Evolutionary conservation across 179 eudicot species (phyloP).

Genomic region (Gypsophila paniculata): DNA sequence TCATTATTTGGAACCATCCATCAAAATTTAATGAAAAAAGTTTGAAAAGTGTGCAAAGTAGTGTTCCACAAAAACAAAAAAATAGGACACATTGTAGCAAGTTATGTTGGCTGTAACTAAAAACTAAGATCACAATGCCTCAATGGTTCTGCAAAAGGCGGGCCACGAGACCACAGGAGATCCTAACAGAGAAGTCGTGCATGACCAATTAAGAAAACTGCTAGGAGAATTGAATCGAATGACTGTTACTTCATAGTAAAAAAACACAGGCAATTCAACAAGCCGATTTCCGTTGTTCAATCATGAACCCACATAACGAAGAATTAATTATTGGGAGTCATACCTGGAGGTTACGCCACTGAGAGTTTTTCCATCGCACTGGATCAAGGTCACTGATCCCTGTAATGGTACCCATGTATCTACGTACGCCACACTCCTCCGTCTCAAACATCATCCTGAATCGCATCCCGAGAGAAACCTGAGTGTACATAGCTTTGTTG

Average conservation of each 20-base stretch:
- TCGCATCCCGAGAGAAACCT: conserved; percentile 92
- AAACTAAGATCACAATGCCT: neutral
- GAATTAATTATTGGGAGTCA: neutral
- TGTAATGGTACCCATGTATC: conserved; percentile 95
- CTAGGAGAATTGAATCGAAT: neutral
- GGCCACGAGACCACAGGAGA: neutral
- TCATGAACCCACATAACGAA: neutral
- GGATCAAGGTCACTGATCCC: conserved; percentile 81
- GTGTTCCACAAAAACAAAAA: too few relatives aligned
- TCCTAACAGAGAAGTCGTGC: neutral
- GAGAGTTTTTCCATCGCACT: conserved; percentile 81
- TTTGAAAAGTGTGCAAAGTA: too few relatives aligned
- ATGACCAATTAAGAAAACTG: neutral
- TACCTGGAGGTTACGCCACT: conserved; percentile 98
- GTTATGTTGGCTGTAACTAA: neutral
- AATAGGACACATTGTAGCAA: too few relatives aligned
- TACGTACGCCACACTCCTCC: conserved; percentile 88
- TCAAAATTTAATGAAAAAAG: too few relatives aligned
- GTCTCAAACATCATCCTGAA: conserved; percentile 99
- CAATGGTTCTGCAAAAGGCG: neutral
- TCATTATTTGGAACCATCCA: too few relatives aligned
- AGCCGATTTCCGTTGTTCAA: neutral
- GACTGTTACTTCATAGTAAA: neutral
- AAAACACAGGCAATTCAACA: neutral
- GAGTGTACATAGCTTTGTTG: conserved; percentile 91